Evolutionary conservation across 345 rosid species (phyloP), one percentile per base, ranked within the genome.

Genomic region (Brassica juncea): DNA sequence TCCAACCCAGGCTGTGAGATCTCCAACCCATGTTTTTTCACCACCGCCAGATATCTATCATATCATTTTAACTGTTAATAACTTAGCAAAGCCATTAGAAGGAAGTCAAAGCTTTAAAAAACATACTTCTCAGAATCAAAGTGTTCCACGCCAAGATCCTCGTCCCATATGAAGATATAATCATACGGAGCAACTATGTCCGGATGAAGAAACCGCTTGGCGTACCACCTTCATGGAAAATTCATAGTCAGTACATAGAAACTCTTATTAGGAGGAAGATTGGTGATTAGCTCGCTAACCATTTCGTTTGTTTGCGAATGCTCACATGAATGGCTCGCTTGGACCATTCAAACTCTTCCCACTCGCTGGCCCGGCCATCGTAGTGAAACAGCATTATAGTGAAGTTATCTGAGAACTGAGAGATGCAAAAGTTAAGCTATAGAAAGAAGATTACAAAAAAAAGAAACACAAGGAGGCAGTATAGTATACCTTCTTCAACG

Each of bases 301-400:
- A 95, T 84, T 95, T 95, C 3, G 97, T 88, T 86, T 95, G 99
- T 86, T 87, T 93, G 12, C 30, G 76, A 58, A 67, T 94, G 82
- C 96, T 93, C 83, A 93, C 91, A 75, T 95, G 99, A 84, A 95
- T 87, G 37, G 94, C 97, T 82, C 87, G 86, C 82, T 84, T 93
- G 70, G 99, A 91, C 99, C 99, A 95, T 76, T 90, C 99, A 80
- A 86, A 93, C 68, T 91, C 97, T 39, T 88, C 93, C 99, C 98
- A 93, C 75, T 91, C 96, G 58, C 85, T 89, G 42, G 89, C 82
- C 44, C 88, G 88, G 6, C 96, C 94, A 73, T 95, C 99, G 14
- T 95, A 95, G 85, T 93, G 99, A 83, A 95, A 95, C 85, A 95
- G 67, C 85, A 95, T 15, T 62, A 95, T 87, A 75, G 96, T 86